A percentile compares a stretch with the other conserved stretches of the same genome.
phyloP scores from a whole-genome alignment of 2,329 filamentous ascomycete species.

The Trichoderma sp. region DNA sequence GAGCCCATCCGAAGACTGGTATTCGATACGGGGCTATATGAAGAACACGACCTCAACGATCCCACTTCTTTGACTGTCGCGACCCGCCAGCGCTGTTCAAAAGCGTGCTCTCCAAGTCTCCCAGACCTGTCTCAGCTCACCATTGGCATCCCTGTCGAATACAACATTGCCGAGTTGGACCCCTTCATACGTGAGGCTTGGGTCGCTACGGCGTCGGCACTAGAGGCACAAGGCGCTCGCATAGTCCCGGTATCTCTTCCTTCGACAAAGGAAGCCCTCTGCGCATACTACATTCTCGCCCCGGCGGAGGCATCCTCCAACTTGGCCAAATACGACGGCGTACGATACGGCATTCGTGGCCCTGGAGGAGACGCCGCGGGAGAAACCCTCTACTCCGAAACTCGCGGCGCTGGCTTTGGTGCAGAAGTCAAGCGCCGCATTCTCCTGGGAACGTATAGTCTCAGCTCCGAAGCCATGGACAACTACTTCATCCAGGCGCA shows the following conservation, averaged over 20 bases:
- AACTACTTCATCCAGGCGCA: constrained; percentile 98
- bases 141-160: constrained; percentile 70
- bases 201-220: constrained; percentile 59
- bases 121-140: constrained; percentile 43
- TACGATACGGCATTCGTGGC: constrained; percentile 77
- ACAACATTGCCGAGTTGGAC: constrained; percentile 83
- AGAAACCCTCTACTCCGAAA: constrained; percentile 73
- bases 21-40: constrained; percentile 52
- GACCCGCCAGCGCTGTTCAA: constrained; percentile 56
- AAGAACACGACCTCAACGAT: constrained; percentile 66
- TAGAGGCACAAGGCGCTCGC: constrained; percentile 67
- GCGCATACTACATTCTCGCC: constrained; percentile 93
- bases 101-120: constrained; percentile 34
- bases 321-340: constrained; percentile 92
- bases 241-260: constrained; percentile 80
- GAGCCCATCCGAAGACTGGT: constrained; percentile 55
- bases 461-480: constrained; percentile 87
- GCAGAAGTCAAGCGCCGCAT: constrained; percentile 85
- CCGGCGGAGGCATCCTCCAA: constrained; percentile 96
- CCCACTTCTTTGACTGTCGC: constrained; percentile 68
- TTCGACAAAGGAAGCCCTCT: constrained; percentile 79
- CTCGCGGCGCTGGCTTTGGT: constrained; percentile 75
- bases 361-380: constrained; percentile 56
- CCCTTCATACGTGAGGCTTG: constrained; percentile 70
- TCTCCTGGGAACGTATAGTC: constrained; percentile 82